Evolutionary conservation across 306 rosid species (phyloP).

Genomic region (Gastrolobium bilobum): DNA sequence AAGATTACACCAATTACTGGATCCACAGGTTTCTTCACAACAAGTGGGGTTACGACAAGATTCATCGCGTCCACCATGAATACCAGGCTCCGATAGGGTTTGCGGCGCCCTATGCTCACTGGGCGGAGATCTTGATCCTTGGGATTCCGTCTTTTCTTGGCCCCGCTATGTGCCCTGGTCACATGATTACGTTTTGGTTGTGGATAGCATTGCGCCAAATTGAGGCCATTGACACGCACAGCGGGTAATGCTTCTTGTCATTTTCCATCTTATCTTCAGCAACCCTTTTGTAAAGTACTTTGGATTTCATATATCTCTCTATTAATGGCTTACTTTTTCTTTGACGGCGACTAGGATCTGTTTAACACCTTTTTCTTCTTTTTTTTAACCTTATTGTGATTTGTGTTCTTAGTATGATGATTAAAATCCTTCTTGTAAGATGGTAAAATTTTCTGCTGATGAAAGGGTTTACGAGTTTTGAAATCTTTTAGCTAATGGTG

Average conservation of each 20-base stretch:
- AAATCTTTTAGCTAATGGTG: background rate
- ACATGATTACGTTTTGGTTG: constrained; percentile 90
- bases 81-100: constrained; percentile 91
- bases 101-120: constrained; percentile 94
- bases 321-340: constrained; percentile 53
- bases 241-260: constrained; percentile 70
- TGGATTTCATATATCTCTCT: constrained; percentile 60
- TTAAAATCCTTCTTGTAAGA: constrained; percentile 1
- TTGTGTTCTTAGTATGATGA: constrained; percentile 14
- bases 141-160: constrained; percentile 98
- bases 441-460: background rate
- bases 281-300: constrained; percentile 51
- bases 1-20: constrained; percentile 96
- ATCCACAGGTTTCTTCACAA: constrained; percentile 87
- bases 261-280: constrained; percentile 26
- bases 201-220: constrained; percentile 93
- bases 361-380: constrained; percentile 9
- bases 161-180: constrained; percentile 94
- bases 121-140: constrained; percentile 93
- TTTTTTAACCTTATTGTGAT: background rate
- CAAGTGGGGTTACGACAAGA: constrained; percentile 94
- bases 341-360: constrained; percentile 36
- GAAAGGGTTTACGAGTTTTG: constrained; percentile 1
- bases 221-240: constrained; percentile 95
- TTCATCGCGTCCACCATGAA: constrained; percentile 90